Conservation (phyloP, 2,329 filamentous ascomycete species). For the Knoxdaviesia capensis region DNA sequence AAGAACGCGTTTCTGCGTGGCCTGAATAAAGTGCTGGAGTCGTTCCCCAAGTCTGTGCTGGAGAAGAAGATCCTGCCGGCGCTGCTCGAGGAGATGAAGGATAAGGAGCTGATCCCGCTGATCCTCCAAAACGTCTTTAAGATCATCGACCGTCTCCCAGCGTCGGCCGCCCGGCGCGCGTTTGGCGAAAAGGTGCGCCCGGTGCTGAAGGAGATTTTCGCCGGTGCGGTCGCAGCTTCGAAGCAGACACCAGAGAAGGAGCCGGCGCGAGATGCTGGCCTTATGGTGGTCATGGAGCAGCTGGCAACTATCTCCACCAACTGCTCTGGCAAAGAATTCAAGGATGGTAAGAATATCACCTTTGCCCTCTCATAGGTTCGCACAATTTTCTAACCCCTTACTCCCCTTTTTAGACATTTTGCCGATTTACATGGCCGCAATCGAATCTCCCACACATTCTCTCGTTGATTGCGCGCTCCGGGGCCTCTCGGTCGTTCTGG, state of each 20-base stretch:
- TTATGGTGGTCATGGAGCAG: conserved; percentile 82
- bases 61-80: conserved; percentile 88
- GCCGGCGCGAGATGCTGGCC: conserved; percentile 62
- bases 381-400: background rate
- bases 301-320: conserved; percentile 58
- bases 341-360: conserved; percentile 45
- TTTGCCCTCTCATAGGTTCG: background rate
- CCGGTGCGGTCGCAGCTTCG: conserved; percentile 28
- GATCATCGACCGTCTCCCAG: conserved; percentile 61
- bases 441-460: conserved; percentile 77
- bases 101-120: conserved; percentile 64
- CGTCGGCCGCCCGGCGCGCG: conserved; percentile 39
- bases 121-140: conserved; percentile 87
- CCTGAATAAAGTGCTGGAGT: conserved; percentile 66
- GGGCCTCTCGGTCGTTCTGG: conserved; percentile 60
- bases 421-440: conserved; percentile 62
- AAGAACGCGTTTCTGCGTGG: conserved; percentile 86
- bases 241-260: conserved; percentile 49
- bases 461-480: conserved; percentile 72
- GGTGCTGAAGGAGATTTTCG: conserved; percentile 63
- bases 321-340: conserved; percentile 79
- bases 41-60: conserved; percentile 82
- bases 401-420: conserved; percentile 44
- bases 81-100: conserved; percentile 82
- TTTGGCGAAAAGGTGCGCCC: conserved; percentile 82